These are phyloP conservation scores for Mucor lusitanicus DNA, from an alignment of 371 early-diverging fungal genomes.

Conservation along the genomic window DNA sequence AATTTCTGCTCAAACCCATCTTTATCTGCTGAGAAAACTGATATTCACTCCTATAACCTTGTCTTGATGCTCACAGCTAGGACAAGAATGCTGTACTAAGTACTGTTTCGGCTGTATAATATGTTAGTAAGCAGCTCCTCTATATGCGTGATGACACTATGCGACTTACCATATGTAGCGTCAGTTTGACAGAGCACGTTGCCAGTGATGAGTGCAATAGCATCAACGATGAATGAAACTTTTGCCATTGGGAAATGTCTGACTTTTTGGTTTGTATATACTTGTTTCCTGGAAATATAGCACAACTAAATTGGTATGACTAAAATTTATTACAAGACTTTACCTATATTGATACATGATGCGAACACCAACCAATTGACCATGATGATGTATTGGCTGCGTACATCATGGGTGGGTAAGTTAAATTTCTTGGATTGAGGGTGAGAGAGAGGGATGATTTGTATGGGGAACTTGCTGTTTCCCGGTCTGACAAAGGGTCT, in stretches of 20 bases:
- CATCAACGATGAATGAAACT: conserved; percentile 24
- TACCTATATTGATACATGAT: not conserved
- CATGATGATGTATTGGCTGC: not conserved
- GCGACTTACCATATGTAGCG: conserved; percentile 17
- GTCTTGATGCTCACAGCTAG: too few relatives aligned
- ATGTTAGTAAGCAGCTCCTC: not conserved
- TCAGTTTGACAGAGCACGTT: conserved; percentile 17
- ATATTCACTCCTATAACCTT: too few relatives aligned
- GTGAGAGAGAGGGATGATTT: not conserved
- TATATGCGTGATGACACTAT: not conserved
- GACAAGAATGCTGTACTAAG: too few relatives aligned
- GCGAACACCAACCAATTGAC: not conserved
- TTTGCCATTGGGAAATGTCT: conserved; percentile 18
- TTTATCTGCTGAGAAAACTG: too few relatives aligned
- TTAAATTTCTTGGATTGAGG: not conserved
- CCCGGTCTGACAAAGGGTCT: conserved; percentile 1
- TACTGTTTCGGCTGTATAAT: too few relatives aligned
- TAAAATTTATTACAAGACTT: not conserved
- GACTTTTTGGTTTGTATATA: not conserved
- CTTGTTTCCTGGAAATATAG: not conserved
- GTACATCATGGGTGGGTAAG: not conserved
- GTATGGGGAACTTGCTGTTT: not conserved
- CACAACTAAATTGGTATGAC: not conserved
- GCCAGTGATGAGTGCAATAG: conserved; percentile 23
- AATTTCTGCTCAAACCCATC: too few relatives aligned